These are phyloP conservation scores for Podaxis pistillaris DNA, from an alignment of 768 basidiomycete genomes.

Conservation along the genomic window DNA sequence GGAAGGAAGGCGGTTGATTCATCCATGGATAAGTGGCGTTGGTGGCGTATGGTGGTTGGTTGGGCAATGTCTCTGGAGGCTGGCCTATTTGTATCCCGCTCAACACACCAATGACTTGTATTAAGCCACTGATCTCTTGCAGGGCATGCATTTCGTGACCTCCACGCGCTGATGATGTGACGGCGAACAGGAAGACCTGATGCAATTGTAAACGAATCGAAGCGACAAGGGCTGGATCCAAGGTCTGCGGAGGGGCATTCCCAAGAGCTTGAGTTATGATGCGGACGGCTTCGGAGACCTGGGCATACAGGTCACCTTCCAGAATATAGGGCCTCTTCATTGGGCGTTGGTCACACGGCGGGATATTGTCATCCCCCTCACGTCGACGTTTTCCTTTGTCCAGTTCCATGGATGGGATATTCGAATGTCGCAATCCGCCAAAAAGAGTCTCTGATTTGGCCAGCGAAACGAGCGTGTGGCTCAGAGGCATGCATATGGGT, in stretches of 20 bases:
- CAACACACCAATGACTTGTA: constrained; percentile 79
- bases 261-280: constrained; percentile 51
- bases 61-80: constrained; percentile 34
- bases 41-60: constrained; percentile 29
- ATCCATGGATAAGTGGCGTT: constrained; percentile 34
- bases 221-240: constrained; percentile 60
- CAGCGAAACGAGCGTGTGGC: constrained; percentile 60
- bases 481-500: constrained; percentile 52
- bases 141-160: constrained; percentile 55
- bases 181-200: constrained; percentile 75
- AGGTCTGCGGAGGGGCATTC: constrained; percentile 37
- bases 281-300: constrained; percentile 60
- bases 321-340: constrained; percentile 46
- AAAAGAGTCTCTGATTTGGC: constrained; percentile 68
- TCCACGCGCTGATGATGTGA: constrained; percentile 60
- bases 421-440: constrained; percentile 60
- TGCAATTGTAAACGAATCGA: constrained; percentile 73
- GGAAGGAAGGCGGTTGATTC: constrained; percentile 24
- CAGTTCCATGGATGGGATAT: constrained; percentile 58
- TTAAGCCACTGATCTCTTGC: constrained; percentile 78
- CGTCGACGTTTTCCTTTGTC: constrained; percentile 79
- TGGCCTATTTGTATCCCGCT: constrained; percentile 71
- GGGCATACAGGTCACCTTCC: constrained; percentile 48
- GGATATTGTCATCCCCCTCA: constrained; percentile 41
- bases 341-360: constrained; percentile 23